phyloP scores from a whole-genome alignment of 2,329 filamentous ascomycete species.

The Stachybotrys elegans region DNA sequence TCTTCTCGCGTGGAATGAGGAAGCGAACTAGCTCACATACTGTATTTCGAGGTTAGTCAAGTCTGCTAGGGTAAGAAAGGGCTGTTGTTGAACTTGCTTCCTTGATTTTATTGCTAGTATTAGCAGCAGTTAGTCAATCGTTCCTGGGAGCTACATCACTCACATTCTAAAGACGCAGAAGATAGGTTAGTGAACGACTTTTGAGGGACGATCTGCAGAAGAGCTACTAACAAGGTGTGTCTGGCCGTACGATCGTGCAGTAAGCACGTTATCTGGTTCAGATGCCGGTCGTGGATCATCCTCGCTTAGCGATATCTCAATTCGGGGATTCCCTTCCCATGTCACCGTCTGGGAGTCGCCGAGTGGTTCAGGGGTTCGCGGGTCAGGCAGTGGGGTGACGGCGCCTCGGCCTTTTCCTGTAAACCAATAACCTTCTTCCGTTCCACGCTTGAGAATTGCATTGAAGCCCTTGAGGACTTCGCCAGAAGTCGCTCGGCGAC shows the following conservation, averaged over 20 bases:
- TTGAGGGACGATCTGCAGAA: no score
- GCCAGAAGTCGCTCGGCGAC: not conserved
- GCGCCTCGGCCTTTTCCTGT: not conserved
- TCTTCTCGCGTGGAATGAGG: no score
- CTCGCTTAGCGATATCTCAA: not conserved
- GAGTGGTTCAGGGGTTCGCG: not conserved
- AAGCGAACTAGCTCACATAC: no score
- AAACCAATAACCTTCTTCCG: not conserved
- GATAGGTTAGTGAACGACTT: no score
- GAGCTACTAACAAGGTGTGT: not conserved
- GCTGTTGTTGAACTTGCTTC: no score
- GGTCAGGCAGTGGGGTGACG: not conserved
- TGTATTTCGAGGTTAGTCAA: no score
- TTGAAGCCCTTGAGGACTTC: not conserved
- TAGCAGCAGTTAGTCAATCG: no score
- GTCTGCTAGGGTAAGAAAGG: no score
- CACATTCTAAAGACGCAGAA: no score
- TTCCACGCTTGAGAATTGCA: not conserved
- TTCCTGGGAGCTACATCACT: no score
- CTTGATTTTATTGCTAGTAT: no score
- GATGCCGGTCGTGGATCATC: not conserved
- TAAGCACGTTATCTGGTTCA: not conserved
- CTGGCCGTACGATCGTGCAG: not conserved
- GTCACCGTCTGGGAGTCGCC: not conserved
- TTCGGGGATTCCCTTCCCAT: not conserved